Evolutionary conservation across 75 land plant species (phyloP).

Genomic region (Pinus albicaulis): DNA sequence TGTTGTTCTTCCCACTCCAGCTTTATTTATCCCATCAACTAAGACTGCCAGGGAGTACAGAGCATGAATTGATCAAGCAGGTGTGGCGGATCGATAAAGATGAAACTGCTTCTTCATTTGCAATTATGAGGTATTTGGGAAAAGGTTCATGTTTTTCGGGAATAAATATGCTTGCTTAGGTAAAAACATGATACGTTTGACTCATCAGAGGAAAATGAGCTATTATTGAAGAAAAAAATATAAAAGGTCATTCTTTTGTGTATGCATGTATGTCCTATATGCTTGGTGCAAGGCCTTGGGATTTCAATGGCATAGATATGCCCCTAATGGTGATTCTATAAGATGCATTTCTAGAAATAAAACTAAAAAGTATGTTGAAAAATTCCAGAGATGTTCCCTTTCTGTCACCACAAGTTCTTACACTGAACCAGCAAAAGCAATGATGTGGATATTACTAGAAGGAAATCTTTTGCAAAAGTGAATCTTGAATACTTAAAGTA

Average conservation of each 20-base stretch:
- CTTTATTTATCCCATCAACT: conserved; percentile 58
- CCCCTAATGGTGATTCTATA: too few relatives aligned
- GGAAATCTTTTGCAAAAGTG: background rate
- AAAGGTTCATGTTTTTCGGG: background rate
- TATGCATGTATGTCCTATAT: background rate
- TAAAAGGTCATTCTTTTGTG: background rate
- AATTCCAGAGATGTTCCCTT: background rate
- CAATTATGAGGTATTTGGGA: conserved; percentile 69
- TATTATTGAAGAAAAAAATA: background rate
- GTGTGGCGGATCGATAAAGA: conserved; percentile 84
- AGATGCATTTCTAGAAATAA: background rate
- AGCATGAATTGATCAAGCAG: conserved; percentile 25
- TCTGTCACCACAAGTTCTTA: background rate
- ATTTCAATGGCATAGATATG: too few relatives aligned
- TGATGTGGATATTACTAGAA: background rate
- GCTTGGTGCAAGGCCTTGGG: too few relatives aligned
- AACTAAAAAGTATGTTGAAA: background rate
- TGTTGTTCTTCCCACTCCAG: conserved; percentile 25
- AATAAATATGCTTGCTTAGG: background rate
- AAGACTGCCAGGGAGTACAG: conserved; percentile 46
- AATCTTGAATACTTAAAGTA: background rate
- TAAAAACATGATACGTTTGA: background rate
- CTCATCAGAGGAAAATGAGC: background rate
- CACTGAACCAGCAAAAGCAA: background rate
- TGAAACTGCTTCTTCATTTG: conserved; percentile 62